These are phyloP conservation scores for Houttuynia cordata DNA, from an alignment of 164 flowering plant species.

Conservation along the genomic window DNA sequence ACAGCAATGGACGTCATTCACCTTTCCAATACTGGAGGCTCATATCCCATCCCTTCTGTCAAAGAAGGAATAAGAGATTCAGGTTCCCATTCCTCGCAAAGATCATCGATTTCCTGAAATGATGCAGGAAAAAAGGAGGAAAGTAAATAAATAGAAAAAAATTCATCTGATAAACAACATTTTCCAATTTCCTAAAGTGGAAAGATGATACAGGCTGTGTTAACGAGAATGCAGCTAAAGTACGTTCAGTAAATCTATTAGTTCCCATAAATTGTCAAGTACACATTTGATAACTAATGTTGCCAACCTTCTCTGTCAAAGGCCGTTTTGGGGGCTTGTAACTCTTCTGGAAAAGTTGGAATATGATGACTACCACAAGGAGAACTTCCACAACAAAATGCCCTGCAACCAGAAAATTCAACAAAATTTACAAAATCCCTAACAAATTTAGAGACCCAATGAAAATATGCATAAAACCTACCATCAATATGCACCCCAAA, in stretches of 20 bases:
- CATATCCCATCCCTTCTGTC: constrained; percentile 38
- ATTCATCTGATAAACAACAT: too few relatives aligned
- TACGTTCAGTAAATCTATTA: too few relatives aligned
- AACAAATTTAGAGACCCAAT: too few relatives aligned
- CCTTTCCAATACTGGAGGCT: constrained; percentile 83
- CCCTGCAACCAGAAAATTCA: constrained; percentile 33
- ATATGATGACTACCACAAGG: constrained; percentile 66
- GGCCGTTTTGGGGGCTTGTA: constrained; percentile 94
- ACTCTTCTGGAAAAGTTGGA: constrained; percentile 76
- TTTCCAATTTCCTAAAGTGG: too few relatives aligned
- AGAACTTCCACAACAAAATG: constrained; percentile 79
- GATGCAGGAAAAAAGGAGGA: too few relatives aligned
- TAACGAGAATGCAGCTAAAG: not conserved
- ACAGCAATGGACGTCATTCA: constrained; percentile 12
- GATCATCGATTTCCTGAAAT: constrained; percentile 80
- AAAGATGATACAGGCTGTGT: not conserved
- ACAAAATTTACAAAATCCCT: too few relatives aligned
- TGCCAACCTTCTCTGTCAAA: constrained; percentile 50
- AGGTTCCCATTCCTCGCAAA: constrained; percentile 97
- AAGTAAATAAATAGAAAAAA: too few relatives aligned
- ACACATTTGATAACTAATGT: too few relatives aligned
- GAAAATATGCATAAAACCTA: too few relatives aligned
- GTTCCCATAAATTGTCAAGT: not conserved
- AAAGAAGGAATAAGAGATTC: constrained; percentile 73
- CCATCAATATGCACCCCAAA: constrained; percentile 86